Evolutionary conservation across 768 basidiomycete genomes (phyloP).

Genomic region (Trametes punicea): DNA sequence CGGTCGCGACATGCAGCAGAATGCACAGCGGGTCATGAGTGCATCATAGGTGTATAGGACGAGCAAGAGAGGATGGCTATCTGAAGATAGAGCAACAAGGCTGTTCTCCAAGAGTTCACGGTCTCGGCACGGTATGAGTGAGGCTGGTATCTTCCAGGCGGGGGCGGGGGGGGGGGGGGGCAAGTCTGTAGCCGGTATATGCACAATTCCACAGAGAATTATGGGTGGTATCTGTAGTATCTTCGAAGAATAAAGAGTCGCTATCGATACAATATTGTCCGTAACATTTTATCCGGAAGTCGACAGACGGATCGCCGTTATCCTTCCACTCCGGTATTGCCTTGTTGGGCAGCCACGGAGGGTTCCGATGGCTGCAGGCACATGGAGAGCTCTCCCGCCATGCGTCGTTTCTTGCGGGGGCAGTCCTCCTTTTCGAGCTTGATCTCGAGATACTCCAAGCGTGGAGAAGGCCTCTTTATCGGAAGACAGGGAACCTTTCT

Average conservation of each 20-base stretch:
- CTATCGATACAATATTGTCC: neutral
- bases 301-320: neutral
- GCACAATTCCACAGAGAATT: neutral
- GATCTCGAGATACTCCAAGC: conserved; percentile 35
- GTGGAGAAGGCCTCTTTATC: conserved; percentile 32
- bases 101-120: too few relatives aligned
- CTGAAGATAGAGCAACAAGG: neutral
- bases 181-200: neutral
- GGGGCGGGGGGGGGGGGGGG: too few relatives aligned
- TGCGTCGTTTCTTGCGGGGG: conserved; percentile 18
- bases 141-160: too few relatives aligned
- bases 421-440: conserved; percentile 24
- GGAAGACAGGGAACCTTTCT: conserved; percentile 38
- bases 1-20: too few relatives aligned
- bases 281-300: neutral
- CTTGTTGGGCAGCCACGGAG: neutral
- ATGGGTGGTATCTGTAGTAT: neutral
- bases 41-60: neutral
- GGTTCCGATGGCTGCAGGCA: neutral
- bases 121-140: too few relatives aligned
- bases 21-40: neutral
- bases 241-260: neutral
- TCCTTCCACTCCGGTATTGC: neutral
- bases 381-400: conserved; percentile 14
- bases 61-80: neutral